Evolutionary conservation across 345 rosid genomes (phyloP).

Genomic region (Populus deltoides): DNA sequence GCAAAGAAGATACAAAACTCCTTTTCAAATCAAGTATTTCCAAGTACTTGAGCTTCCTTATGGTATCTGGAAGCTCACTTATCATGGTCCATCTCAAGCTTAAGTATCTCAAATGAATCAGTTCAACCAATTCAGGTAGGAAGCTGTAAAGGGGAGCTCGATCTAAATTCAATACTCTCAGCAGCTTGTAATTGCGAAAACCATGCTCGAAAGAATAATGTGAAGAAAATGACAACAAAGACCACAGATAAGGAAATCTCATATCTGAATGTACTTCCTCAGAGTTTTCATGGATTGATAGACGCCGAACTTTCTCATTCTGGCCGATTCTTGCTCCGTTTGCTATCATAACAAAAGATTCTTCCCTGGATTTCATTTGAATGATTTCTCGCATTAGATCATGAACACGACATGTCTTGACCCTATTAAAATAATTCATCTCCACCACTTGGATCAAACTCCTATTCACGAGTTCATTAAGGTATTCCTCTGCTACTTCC

Average conservation of each 20-base stretch:
- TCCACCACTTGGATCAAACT: conserved; percentile 11
- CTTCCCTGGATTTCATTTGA: conserved; percentile 2
- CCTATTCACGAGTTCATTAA: conserved; percentile 14
- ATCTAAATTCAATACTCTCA: conserved; percentile 4
- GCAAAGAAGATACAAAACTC: conserved; percentile 7
- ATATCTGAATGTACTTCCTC: background rate
- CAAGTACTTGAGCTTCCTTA: conserved; percentile 8
- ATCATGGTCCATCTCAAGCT: conserved; percentile 3
- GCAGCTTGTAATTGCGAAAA: background rate
- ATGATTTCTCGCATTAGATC: conserved; percentile 11
- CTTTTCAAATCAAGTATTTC: conserved; percentile 13
- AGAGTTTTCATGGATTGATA: background rate
- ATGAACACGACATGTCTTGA: conserved; percentile 5
- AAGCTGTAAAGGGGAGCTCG: background rate
- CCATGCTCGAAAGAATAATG: background rate
- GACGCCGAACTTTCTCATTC: background rate
- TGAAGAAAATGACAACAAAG: background rate
- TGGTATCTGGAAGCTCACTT: conserved; percentile 3
- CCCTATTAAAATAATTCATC: background rate
- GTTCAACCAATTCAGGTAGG: background rate
- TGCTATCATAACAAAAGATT: conserved; percentile 1
- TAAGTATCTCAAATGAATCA: conserved; percentile 5
- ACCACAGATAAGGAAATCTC: conserved; percentile 2
- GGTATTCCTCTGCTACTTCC: conserved; percentile 11
- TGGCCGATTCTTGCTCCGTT: background rate